Percentiles rank a stretch among this genome's conserved stretches.
Evolutionary conservation across 257 asterid species (phyloP).

Genomic region (Solanum pennellii): DNA sequence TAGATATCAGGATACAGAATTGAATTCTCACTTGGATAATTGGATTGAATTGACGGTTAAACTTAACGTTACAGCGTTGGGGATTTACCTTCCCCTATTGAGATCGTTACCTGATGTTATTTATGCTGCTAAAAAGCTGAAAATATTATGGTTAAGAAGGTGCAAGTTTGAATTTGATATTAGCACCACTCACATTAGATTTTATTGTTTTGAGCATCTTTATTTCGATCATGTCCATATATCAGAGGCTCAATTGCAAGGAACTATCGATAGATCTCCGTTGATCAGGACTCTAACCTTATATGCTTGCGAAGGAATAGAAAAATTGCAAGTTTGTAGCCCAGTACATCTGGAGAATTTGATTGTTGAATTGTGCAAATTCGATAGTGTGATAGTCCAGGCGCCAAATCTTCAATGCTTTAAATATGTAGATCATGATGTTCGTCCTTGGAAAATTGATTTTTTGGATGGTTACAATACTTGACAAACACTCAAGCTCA

Average conservation of each 20-base stretch:
- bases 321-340: background rate
- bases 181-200: background rate
- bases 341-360: background rate
- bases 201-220: no score
- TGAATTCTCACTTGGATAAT: background rate
- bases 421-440: background rate
- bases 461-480: no score
- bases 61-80: background rate
- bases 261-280: background rate
- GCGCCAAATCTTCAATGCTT: background rate
- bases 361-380: background rate
- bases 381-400: background rate
- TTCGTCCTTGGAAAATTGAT: no score
- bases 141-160: background rate
- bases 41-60: background rate
- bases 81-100: rapidly evolving
- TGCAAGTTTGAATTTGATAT: background rate
- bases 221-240: background rate
- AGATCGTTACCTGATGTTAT: background rate
- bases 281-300: background rate
- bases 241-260: background rate
- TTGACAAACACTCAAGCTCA: no score
- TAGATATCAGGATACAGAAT: background rate
- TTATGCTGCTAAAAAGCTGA: background rate
- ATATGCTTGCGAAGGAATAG: background rate